Evolutionary conservation across 352 stramenopile genomes (phyloP), one percentile per base, ranked within the genome.

Genomic region (Plasmopara muralis): DNA sequence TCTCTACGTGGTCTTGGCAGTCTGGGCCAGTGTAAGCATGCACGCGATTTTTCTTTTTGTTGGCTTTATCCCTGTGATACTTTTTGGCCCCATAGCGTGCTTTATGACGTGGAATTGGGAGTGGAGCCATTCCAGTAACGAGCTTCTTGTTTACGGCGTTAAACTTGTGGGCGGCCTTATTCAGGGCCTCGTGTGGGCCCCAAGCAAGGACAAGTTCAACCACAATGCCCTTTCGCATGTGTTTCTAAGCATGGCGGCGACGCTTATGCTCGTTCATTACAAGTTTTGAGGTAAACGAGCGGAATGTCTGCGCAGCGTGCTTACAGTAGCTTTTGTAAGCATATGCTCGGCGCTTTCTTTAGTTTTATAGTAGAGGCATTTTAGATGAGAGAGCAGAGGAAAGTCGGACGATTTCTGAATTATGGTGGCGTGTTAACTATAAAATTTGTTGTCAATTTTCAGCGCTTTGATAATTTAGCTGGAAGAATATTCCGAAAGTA

Each of bases 201-300:
- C 83, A 25, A 87, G 71, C 70, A 85, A 85, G 58, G 68, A 85
- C 64, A 79, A 81, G 55, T 93, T 93, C 63, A 93, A 93, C 77
- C 83, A 93, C 73, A 93, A 93, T 49, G 83, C 83, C 41, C 66
- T 93, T 37, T 89, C 83, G 34, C 83, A 93, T 68, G 81, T 92
- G 39, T 79, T 92, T 43, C 72, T 93, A 42, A 90, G 80, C 35
- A 56, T 89, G 45, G 82, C 83, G 10, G 83, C 83, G 47, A 91
- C 80, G 43, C 80, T 89, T 55, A 83, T 93, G 77, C 66, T 93
- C 49, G 68, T 93, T 34, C 80, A 92, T 62, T 90, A 83, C 47
- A 73, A 78, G 47, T 73, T 87, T 44, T 89, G 55, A 85, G 49
- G 9, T 42, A 14, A 30, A 20, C 31, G 37, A 28, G 44, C 31